Base-by-base conservation (phyloP, 768 basidiomycete species). In the Auricularia cornea region DNA sequence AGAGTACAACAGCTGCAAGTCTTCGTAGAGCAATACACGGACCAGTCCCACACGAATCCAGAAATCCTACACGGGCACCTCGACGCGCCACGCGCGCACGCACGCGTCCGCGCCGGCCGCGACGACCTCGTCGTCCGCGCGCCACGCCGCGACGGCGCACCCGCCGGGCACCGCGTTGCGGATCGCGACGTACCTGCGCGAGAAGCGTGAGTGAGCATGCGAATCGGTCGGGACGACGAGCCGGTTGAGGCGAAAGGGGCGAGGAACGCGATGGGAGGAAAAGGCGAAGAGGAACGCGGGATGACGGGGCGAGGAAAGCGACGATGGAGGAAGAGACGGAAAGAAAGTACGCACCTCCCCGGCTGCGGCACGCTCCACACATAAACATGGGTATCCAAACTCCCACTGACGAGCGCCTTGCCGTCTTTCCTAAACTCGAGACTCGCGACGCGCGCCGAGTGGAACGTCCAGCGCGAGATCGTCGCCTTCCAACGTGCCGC, bases 381-480 rank as follows among this genome's bases (percentile, higher is more conserved):
- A 70, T 94, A 97, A 3, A 96, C 84, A 67, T 93, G 84, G 32
- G 94, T 95, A 72, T 98, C 96, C n/a, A 96, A 80, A 23, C 93
- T 92, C 12, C 89, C 94, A 3, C 93, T 94, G 12, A 87, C 94
- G 66, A 90, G 83, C 70, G 94, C 86, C 65, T 80, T 80, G 6
- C 87, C 86, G 70, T 90, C 86, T 5, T 83, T 68, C 6, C 89
- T 85, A 86, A 90, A 94, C 1, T 84, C 77, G 20, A 98, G 80
- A 11, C 90, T 84, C 68, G 87, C 83, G 65, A 98, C 83, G 31
- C 92, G 86, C 0, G 85, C 91, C 10, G 87, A 80, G 76, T 98
- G 96, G 78, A 87, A 85, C 8, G 89, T 83, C 96, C 96, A 98
- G 62, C 86, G 84, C 3, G 86, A 80, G 41, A 88, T 89, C 64